Evolutionary conservation across 2,329 filamentous ascomycete species (phyloP).

Genomic region (Fusarium guadeloupense): DNA sequence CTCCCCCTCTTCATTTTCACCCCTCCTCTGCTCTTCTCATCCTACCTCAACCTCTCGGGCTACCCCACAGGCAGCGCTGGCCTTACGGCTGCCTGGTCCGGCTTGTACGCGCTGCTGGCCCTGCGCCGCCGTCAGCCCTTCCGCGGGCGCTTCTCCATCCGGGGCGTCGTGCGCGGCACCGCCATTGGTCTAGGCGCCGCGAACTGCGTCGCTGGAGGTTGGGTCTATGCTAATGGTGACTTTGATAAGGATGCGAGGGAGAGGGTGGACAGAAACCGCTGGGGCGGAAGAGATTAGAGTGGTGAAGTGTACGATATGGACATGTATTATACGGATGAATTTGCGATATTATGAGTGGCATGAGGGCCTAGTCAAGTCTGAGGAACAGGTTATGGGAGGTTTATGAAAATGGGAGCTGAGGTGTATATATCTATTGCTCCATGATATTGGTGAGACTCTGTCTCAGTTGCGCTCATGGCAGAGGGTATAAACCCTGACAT

Average conservation of each 20-base stretch:
- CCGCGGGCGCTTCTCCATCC: slow-evolving; percentile 55
- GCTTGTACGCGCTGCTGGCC: slow-evolving; percentile 65
- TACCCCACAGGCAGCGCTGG: slow-evolving; percentile 67
- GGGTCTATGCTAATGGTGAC: slow-evolving; percentile 62
- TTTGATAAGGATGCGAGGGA: slow-evolving; percentile 60
- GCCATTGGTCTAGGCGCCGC: slow-evolving; percentile 60
- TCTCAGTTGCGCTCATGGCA: too few relatives aligned
- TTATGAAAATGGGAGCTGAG: too few relatives aligned
- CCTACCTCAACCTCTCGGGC: slow-evolving; percentile 68
- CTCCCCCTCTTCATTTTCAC: slow-evolving; percentile 60
- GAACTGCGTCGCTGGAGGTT: slow-evolving; percentile 61
- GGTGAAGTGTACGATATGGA: slow-evolving; percentile 17
- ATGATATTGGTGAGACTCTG: too few relatives aligned
- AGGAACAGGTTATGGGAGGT: background rate
- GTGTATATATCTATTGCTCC: too few relatives aligned
- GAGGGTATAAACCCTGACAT: too few relatives aligned
- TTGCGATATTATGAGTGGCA: background rate
- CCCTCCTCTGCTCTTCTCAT: slow-evolving; percentile 64
- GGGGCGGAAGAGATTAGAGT: slow-evolving; percentile 50
- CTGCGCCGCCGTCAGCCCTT: slow-evolving; percentile 56
- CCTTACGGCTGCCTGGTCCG: slow-evolving; percentile 64
- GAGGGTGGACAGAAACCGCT: slow-evolving; percentile 60
- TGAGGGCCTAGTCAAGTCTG: background rate
- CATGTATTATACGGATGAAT: slow-evolving; percentile 22
- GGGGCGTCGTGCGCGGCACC: slow-evolving; percentile 60